Evolutionary conservation across 345 rosid species (phyloP).

Genomic region (Sapria himalayana): DNA sequence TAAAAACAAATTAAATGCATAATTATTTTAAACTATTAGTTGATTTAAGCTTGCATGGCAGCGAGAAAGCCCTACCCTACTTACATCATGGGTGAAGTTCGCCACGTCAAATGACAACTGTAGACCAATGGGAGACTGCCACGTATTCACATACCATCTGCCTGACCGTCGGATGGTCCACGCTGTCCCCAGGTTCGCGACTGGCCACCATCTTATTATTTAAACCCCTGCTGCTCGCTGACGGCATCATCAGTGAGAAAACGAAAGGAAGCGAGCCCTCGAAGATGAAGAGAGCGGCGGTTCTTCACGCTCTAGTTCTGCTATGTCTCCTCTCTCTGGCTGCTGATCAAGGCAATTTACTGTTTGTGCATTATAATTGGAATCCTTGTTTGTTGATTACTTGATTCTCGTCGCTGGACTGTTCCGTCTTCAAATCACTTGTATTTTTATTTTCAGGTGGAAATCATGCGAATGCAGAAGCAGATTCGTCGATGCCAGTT

Average conservation of each 20-base stretch:
- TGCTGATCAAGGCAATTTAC: conserved; percentile 60
- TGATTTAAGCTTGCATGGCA: too few relatives aligned
- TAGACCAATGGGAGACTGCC: conserved; percentile 17
- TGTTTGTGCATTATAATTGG: not conserved
- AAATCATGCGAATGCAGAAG: conserved; percentile 76
- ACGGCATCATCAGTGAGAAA: conserved; percentile 7
- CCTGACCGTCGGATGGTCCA: conserved; percentile 27
- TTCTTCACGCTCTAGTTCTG: conserved; percentile 59
- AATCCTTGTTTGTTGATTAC: too few relatives aligned
- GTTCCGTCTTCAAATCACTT: not conserved
- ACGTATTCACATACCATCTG: not conserved
- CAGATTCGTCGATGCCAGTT: conserved; percentile 24
- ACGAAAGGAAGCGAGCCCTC: conserved; percentile 6
- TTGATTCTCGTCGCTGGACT: not conserved
- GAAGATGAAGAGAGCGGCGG: conserved; percentile 76
- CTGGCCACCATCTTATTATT: not conserved
- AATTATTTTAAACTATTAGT: too few relatives aligned
- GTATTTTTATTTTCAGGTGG: conserved; percentile 30
- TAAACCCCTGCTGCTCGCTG: conserved; percentile 1
- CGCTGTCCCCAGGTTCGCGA: conserved; percentile 7
- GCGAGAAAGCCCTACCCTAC: too few relatives aligned
- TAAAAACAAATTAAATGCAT: too few relatives aligned
- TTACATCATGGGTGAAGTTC: too few relatives aligned
- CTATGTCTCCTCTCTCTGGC: conserved; percentile 40
- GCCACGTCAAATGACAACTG: conserved; percentile 26